Base-by-base conservation (phyloP, 1,139 yeast genomes). In the Kurtzmaniella quercitrusa region DNA sequence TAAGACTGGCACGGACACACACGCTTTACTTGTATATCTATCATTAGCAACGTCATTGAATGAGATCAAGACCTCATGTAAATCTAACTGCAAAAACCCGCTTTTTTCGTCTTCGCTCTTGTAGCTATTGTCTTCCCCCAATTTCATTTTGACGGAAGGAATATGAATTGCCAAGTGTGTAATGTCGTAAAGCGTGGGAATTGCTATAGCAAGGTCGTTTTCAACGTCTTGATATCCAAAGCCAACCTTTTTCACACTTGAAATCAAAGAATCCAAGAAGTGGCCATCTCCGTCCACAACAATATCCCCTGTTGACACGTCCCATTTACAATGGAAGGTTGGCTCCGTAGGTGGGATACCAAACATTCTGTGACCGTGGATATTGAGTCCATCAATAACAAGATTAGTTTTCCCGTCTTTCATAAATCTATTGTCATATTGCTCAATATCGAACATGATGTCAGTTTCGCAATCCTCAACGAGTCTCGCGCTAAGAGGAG, bases 271-370 rank as follows among this genome's bases (percentile, higher is more conserved):
- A 26, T 66, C 68, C 1, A 82, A 40, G 38, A 83, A 74, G 2
- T 56, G 55, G 0, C 82, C 68, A 2, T 74, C 66, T 1, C 88
- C 76, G 46, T 80, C 74, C 14, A 87, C 65, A 1, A 55, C 47
- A 14, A 89, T 65, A 4, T 68, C 68, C 8, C 89, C 95, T 2
- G 85, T 60, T 23, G 78, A 79, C 50, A 91, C 78, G 50, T 86
- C 91, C 98, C 98, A 93, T 49, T 87, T 84, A 56, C 96, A 89
- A 50, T 78, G 81, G 56, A 88, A 93, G 0, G 97, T 88, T 1
- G 93, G 87, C 57, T 88, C 95, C 2, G 74, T 70, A 0, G 97
- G 97, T 0, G 96, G 96, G 1, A 88, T 60, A 0, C 98, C 98
- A 69, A 89, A 88, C 82, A 89, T 80, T 55, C 98, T 74, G 58